Percentiles rank a stretch among this genome's conserved stretches.
Conservation (phyloP, 2,329 filamentous ascomycete genomes). For the Beauveria brongniartii region DNA sequence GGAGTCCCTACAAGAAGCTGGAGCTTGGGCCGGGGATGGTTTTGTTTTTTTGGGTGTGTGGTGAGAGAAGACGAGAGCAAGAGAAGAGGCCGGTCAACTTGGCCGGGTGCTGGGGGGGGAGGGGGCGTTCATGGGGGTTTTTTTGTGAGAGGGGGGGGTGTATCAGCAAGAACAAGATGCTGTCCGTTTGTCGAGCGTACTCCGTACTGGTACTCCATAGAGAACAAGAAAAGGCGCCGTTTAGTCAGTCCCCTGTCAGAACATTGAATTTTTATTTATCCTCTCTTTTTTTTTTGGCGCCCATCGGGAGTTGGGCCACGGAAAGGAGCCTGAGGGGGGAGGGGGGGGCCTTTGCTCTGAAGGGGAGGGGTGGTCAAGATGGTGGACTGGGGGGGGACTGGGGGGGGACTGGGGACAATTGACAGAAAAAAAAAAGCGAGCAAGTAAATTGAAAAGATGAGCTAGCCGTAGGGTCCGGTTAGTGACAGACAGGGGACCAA, state of each 20-base stretch:
- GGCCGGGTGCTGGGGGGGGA: neutral
- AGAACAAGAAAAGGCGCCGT: neutral
- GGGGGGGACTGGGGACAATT: neutral
- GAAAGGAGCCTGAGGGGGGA: neutral
- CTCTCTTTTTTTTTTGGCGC: neutral
- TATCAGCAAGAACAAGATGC: neutral
- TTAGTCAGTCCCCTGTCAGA: neutral
- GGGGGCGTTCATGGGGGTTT: neutral
- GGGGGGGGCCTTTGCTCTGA: neutral
- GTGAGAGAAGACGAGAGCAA: neutral
- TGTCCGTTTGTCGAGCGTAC: neutral
- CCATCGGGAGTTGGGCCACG: neutral
- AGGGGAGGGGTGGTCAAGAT: neutral
- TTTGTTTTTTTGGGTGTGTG: conserved; percentile 10
- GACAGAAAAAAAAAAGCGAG: neutral
- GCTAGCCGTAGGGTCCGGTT: too few relatives aligned
- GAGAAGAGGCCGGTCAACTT: conserved; percentile 1
- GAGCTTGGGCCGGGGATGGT: conserved; percentile 9
- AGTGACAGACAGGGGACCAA: too few relatives aligned
- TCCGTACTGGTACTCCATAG: too few relatives aligned
- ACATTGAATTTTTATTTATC: neutral
- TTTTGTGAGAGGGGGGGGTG: neutral
- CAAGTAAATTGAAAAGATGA: too few relatives aligned
- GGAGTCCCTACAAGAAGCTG: neutral
- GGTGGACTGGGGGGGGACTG: neutral